Conservation (phyloP, 2,329 filamentous ascomycete genomes). For the Coleophoma cylindrospora region DNA sequence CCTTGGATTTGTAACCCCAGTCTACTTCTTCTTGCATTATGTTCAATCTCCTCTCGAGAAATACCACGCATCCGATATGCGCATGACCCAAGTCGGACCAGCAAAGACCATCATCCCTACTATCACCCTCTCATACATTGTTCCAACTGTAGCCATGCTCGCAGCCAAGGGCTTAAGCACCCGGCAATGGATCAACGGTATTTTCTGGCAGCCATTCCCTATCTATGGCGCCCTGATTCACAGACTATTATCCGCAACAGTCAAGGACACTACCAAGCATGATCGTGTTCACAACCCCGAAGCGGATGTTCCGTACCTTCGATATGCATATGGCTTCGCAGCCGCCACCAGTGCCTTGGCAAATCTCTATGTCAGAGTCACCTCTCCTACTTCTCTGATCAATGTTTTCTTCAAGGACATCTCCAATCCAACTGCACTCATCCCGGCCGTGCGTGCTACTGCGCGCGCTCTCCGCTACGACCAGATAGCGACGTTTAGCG, state of each 20-base stretch:
- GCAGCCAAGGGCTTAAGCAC: slow-evolving; percentile 9
- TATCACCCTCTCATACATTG: slow-evolving; percentile 18
- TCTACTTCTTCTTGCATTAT: slow-evolving; percentile 33
- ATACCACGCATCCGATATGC: slow-evolving; percentile 27
- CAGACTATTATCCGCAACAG: slow-evolving; percentile 8
- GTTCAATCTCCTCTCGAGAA: slow-evolving; percentile 26
- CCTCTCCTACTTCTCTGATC: slow-evolving; percentile 11
- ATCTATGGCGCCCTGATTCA: slow-evolving; percentile 15
- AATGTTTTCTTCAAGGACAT: slow-evolving; percentile 21
- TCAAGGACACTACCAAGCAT: slow-evolving; percentile 14
- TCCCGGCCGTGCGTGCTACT: slow-evolving; percentile 4
- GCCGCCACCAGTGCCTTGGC: slow-evolving; percentile 3
- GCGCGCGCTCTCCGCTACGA: slow-evolving; percentile 16
- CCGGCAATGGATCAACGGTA: slow-evolving; percentile 21
- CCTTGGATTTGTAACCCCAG: slow-evolving; percentile 25
- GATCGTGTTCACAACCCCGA: slow-evolving; percentile 14
- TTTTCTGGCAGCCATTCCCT: slow-evolving; percentile 37
- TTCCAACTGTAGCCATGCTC: slow-evolving; percentile 21
- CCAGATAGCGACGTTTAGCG: slow-evolving; percentile 18
- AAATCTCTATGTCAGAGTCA: slow-evolving; percentile 12
- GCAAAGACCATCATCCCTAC: slow-evolving; percentile 25
- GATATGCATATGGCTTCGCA: slow-evolving; percentile 14
- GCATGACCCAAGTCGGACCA: slow-evolving; percentile 23
- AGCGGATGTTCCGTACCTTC: slow-evolving; percentile 21
- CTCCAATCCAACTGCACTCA: slow-evolving; percentile 14